Base-by-base conservation (phyloP, 768 basidiomycete species). In the Russula sp. region DNA sequence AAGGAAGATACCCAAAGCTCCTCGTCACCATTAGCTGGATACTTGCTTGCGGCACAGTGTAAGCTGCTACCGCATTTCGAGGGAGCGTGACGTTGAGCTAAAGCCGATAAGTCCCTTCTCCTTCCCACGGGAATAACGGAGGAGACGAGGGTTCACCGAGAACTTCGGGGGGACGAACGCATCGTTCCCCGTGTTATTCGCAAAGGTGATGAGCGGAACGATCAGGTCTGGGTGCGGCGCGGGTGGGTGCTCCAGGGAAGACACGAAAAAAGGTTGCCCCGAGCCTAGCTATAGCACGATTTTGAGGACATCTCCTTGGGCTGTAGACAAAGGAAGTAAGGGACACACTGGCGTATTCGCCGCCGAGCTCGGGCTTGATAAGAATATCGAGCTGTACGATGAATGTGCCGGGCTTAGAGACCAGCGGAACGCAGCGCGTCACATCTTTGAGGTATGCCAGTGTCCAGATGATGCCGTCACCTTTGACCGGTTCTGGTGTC, bases 371-470 rank as follows among this genome's bases (percentile, higher is more conserved):
- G 0, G 78, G 68, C 66, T 84, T 74, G 35, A 90, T 72, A 45
- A 89, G 50, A 71, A 91, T 91, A 74, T 91, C 82, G 45, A 92
- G 75, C 71, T 90, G 83, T 11, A 91, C 74, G 58, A 91, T 86
- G 68, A 91, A 85, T 0, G 81, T 80, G 7, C 89, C 42, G 42
- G 42, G 16, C 42, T 44, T 44, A 18, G 42, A 44, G 18, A 44
- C n/a, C 6, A 44, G 3, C 42, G 42, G 42, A 44, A 44, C 18
- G 42, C n/a, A 44, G 18, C 42, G 42, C 42, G 42, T 44, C 42
- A 44, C 42, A 44, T 44, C 16, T 44, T 44, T 44, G 42, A 44
- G 42, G 16, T 44, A 44, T 18, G 27, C 27, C 27, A 27, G 27
- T 27, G 16, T 18, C 42, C 42, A 44, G 42, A 44, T 44, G 42